Evolutionary conservation across 2,329 filamentous ascomycete genomes (phyloP).

Genomic region (Xylaria sp.): DNA sequence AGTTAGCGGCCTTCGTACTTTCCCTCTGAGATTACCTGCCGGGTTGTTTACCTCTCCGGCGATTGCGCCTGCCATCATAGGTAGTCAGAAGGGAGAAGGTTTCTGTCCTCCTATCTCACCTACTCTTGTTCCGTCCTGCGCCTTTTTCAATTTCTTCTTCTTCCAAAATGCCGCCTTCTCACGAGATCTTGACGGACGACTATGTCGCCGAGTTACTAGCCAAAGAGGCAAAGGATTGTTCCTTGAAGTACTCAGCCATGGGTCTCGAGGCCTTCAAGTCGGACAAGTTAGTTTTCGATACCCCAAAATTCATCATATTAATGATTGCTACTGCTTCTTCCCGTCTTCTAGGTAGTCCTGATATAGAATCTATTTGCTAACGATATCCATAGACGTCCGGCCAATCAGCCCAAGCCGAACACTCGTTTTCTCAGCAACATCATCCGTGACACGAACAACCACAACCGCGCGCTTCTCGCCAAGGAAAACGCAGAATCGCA

Average conservation of each 20-base stretch:
- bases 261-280: slow-evolving; percentile 62
- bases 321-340: not conserved
- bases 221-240: slow-evolving; percentile 70
- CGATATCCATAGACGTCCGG: slow-evolving; percentile 43
- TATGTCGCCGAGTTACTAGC: slow-evolving; percentile 76
- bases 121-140: not conserved
- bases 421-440: slow-evolving; percentile 84
- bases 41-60: not conserved
- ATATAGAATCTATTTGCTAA: slow-evolving; percentile 4
- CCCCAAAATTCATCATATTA: not conserved
- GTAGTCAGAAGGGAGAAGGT: not conserved
- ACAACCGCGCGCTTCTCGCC: slow-evolving; percentile 81
- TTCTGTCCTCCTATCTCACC: not conserved
- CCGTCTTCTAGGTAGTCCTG: not conserved
- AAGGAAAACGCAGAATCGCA: slow-evolving; percentile 77
- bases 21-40: not conserved
- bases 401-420: slow-evolving; percentile 77
- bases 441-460: slow-evolving; percentile 78
- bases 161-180: slow-evolving; percentile 23
- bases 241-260: slow-evolving; percentile 67
- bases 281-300: slow-evolving; percentile 37
- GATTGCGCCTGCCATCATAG: not conserved
- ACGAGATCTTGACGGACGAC: slow-evolving; percentile 61
- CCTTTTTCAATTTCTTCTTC: not conserved
- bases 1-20: not conserved